Base-by-base conservation (phyloP, 1,139 yeast species). In the Tardiomyces depauwii region DNA sequence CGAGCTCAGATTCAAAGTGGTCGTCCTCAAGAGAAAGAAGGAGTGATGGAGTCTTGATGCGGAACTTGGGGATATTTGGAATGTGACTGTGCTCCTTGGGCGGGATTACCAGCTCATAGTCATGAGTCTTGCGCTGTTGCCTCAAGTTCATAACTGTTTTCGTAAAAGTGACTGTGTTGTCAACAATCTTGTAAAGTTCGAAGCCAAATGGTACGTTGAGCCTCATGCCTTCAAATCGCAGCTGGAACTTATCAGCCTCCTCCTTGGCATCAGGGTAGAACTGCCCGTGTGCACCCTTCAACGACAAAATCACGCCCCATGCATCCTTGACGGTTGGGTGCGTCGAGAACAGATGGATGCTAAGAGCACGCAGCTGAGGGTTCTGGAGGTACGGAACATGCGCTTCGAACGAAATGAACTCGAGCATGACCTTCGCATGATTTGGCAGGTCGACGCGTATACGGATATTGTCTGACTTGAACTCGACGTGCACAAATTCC, bases 1-100 rank as follows among this genome's bases (percentile, higher is more conserved):
- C 77, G 48, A 89, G 64, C 54, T 87, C 82, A 1, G 82, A 65
- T 63, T 89, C 98, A 61, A 91, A 87, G 5, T 93, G 87, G 63
- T 89, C 96, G 64, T 88, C 96, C 49, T 80, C 87, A 64, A 82
- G 67, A 11, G 66, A 58, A 43, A 82, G 66, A 1, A 72, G 57
- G 6, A 85, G 55, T 27, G 67, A 66, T 5, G 70, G 66, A 0
- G 88, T 65, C 45, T 61, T 68, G 12, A 87, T 44, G 11, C 71
- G 67, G 2, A 83, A 67, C 18, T 65, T 64, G 0, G 93, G 93
- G 11, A 84, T 50, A 3, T 60, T 55, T 5, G 67, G 65, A 33
- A 58, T 48, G 2, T 44, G 44, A 32, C 48, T 50, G 43, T 56
- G 53, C 44, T 55, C 58, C 43, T 58, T 71, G 52, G 33, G 89